Conservation (phyloP, 164 flowering plant genomes). For the Macadamia tetraphylla region DNA sequence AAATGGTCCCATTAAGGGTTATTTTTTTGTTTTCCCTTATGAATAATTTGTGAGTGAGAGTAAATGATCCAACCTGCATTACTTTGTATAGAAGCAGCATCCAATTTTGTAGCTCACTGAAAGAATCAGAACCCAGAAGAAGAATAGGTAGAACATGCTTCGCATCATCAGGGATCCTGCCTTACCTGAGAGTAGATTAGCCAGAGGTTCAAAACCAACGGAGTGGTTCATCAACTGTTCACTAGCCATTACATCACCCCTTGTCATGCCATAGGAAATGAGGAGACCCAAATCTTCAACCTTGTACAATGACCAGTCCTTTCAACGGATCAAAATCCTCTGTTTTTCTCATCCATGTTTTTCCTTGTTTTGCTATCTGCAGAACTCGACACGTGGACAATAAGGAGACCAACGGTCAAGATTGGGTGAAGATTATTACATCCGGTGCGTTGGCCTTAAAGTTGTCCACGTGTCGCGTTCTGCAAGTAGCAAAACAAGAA, state of each 20-base stretch:
- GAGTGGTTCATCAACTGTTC: conserved; percentile 3
- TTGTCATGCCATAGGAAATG: conserved; percentile 26
- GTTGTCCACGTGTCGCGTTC: too few relatives aligned
- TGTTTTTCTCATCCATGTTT: too few relatives aligned
- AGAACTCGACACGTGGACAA: too few relatives aligned
- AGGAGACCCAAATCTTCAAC: conserved; percentile 29
- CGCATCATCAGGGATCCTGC: conserved; percentile 21
- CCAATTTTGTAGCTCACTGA: conserved; percentile 44
- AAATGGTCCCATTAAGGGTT: too few relatives aligned
- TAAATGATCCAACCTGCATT: background rate
- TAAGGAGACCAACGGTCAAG: too few relatives aligned
- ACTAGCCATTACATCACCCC: conserved; percentile 9
- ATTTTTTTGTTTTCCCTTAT: too few relatives aligned
- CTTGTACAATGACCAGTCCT: conserved; percentile 36
- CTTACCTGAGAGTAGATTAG: conserved; percentile 26
- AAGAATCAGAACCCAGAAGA: conserved; percentile 41
- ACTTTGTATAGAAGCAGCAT: conserved; percentile 30
- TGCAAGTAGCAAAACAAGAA: too few relatives aligned
- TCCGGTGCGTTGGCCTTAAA: too few relatives aligned
- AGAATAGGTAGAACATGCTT: conserved; percentile 30
- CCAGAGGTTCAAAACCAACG: conserved; percentile 6
- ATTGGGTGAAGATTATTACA: too few relatives aligned
- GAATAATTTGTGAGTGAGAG: too few relatives aligned
- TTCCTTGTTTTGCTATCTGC: too few relatives aligned
- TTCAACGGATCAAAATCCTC: too few relatives aligned